Percentiles rank a stretch among this genome's conserved stretches.
These are phyloP conservation scores for Mortierella claussenii DNA, from an alignment of 192 early-diverging fungal species.

Conservation along the genomic window DNA sequence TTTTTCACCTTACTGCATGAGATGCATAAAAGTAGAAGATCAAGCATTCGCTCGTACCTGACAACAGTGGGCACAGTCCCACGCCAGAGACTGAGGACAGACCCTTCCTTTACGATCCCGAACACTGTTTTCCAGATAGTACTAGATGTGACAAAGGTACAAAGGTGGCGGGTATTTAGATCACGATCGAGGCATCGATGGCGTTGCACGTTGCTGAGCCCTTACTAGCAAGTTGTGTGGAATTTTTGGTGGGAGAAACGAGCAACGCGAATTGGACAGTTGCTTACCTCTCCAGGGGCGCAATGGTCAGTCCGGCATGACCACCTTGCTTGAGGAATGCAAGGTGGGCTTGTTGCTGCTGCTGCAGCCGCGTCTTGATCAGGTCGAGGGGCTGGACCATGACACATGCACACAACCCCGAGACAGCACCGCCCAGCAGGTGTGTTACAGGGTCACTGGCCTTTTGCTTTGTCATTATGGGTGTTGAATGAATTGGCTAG, in stretches of 20 bases:
- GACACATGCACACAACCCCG: conserved; percentile 80
- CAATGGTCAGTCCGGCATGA: conserved; percentile 54
- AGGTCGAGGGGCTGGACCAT: conserved; percentile 92
- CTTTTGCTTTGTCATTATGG: conserved; percentile 42
- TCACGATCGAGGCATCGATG: no score
- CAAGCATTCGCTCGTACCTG: no score
- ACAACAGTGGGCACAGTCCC: conserved; percentile 79
- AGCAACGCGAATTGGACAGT: no score
- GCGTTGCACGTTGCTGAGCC: no score
- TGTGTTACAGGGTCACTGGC: conserved; percentile 64
- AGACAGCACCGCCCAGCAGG: conserved; percentile 79
- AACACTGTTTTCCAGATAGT: conserved; percentile 66
- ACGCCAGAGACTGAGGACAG: conserved; percentile 79
- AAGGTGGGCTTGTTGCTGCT: conserved; percentile 67
- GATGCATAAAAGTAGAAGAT: not conserved
- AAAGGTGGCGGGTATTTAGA: no score
- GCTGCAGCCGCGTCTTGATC: conserved; percentile 83
- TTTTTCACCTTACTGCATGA: not conserved
- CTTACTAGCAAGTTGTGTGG: no score
- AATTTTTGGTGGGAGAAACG: no score
- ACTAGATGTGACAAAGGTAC: no score
- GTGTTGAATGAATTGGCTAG: no score
- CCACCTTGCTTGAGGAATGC: conserved; percentile 58
- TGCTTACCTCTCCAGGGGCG: conserved; percentile 60
- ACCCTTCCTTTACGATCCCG: conserved; percentile 68